phyloP scores from a whole-genome alignment of 805 yeast species.

The Teunomyces pallodes region DNA sequence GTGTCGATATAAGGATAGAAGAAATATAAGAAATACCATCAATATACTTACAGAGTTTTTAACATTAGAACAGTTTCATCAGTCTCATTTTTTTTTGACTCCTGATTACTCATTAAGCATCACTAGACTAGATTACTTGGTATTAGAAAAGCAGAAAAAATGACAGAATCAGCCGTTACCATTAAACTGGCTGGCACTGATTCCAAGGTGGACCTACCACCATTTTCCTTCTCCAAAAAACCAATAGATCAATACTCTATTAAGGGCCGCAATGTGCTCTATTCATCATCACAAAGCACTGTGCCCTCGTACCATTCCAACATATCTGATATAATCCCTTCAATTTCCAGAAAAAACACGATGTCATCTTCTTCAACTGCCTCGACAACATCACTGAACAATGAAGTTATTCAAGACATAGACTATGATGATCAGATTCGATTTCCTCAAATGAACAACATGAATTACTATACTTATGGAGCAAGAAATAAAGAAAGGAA shows the following conservation, averaged over 20 bases:
- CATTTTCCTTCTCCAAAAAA: conserved; percentile 32
- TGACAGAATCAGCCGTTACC: not conserved
- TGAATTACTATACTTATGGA: conserved; percentile 23
- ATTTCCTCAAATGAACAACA: conserved; percentile 51
- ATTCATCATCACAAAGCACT: not conserved
- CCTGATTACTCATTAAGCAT: not conserved
- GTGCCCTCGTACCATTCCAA: conserved; percentile 19
- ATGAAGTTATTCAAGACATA: conserved; percentile 11
- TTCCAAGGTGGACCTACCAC: conserved; percentile 13
- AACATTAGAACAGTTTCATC: not conserved
- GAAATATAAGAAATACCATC: not conserved
- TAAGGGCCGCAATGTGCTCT: not conserved
- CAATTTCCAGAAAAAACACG: conserved; percentile 3
- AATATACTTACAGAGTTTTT: not conserved
- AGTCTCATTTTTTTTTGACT: not conserved
- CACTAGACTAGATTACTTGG: not conserved
- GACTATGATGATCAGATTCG: conserved; percentile 55
- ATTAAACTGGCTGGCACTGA: not conserved
- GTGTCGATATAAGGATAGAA: too few relatives aligned
- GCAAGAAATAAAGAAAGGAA: not conserved
- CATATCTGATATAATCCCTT: conserved; percentile 26
- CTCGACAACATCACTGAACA: not conserved
- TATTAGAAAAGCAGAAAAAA: not conserved
- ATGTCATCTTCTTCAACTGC: not conserved
- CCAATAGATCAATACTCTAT: conserved; percentile 18